Evolutionary conservation across 2,329 filamentous ascomycete genomes (phyloP).

Genomic region (Talaromyces sp.): DNA sequence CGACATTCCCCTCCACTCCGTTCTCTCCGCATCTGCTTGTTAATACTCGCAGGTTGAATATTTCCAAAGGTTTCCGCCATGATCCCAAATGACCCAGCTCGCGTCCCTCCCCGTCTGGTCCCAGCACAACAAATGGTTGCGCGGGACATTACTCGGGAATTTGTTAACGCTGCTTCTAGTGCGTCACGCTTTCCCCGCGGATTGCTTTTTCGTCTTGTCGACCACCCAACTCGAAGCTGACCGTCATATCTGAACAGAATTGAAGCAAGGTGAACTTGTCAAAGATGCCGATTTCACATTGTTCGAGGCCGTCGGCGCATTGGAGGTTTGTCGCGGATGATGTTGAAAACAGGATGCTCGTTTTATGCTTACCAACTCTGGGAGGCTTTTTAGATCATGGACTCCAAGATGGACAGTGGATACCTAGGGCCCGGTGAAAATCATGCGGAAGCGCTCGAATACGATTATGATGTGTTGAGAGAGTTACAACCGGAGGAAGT

Average conservation of each 20-base stretch:
- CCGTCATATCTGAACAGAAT: slow-evolving; percentile 48
- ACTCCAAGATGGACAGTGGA: slow-evolving; percentile 97
- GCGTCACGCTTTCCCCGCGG: slow-evolving; percentile 22
- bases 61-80: slow-evolving; percentile 21
- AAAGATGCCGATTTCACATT: slow-evolving; percentile 94
- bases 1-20: neutral
- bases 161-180: slow-evolving; percentile 52
- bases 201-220: slow-evolving; percentile 10
- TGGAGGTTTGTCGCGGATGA: slow-evolving; percentile 48
- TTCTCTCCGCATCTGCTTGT: slow-evolving; percentile 6
- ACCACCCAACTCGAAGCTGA: slow-evolving; percentile 1
- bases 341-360: neutral
- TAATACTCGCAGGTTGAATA: slow-evolving; percentile 3
- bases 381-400: slow-evolving; percentile 74
- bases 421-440: slow-evolving; percentile 69
- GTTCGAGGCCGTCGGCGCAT: slow-evolving; percentile 82
- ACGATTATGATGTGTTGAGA: slow-evolving; percentile 70
- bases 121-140: slow-evolving; percentile 38
- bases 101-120: slow-evolving; percentile 30
- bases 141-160: slow-evolving; percentile 55
- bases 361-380: neutral
- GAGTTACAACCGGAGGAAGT: slow-evolving; percentile 72
- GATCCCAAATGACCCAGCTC: slow-evolving; percentile 35
- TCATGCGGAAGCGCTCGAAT: slow-evolving; percentile 60
- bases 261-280: slow-evolving; percentile 75